Base-by-base conservation (phyloP, 1,139 yeast genomes). In the Ashbya aceris region DNA sequence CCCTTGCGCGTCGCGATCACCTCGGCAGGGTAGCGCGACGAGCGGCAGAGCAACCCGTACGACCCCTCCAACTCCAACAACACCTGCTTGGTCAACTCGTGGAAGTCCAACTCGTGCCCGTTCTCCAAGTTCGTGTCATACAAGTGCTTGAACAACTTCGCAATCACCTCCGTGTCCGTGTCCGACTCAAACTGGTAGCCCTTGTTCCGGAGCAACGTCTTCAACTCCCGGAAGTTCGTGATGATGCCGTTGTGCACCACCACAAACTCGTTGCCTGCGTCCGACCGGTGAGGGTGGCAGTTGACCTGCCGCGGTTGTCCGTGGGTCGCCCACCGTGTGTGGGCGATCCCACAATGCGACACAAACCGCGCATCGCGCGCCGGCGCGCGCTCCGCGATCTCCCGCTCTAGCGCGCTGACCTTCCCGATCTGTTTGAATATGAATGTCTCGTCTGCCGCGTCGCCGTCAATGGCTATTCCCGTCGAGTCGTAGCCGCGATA, bases 291-390 rank as follows among this genome's bases (percentile, higher is more conserved):
- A 41, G 99, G 99, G 63, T 93, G 99, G 64, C 97, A 91, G 71
- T 93, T 93, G 51, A 68, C 61, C 47, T 74, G 77, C 56, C 76
- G 77, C 44, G 97, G 97, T 57, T 81, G 85, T 66, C 99, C 99
- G 66, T 93, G 99, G 36, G 99, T 93, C 38, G 99, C 98, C 99
- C 99, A 93, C 72, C 99, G 83, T 12, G 99, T 93, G 67, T 93
- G 99, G 33, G 98, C 97, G 64, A 93, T 91, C 62, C 95, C 98
- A 46, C 81, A 91, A 61, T 91, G 98, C 64, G 83, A 79, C 55
- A 79, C 82, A 59, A 86, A 86, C 23, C 77, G 72, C 43, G 75
- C 77, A 17, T 71, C 65, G 54, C 80, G 73, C 60, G 81, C 75
- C 45, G 77, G 72, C 43, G 77, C 66, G 42, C 71, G 70, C 12